Base-by-base conservation (phyloP, 257 asterid species). In the Forsythia suspensa region DNA sequence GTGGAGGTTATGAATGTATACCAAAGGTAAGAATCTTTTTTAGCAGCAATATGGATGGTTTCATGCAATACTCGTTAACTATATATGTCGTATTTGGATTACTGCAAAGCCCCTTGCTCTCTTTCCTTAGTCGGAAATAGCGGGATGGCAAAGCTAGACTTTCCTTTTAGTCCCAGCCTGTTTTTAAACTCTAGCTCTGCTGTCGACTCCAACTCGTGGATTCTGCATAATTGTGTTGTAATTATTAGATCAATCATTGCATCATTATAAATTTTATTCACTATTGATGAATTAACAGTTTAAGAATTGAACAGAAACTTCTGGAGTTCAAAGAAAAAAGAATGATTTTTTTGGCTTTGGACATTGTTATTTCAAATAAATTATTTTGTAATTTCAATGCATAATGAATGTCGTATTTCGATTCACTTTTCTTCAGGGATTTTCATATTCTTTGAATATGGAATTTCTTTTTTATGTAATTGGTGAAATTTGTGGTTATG, bases 1-100 rank as follows among this genome's bases (percentile, higher is more conserved):
- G 99, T 79, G 99, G 99, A 82, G 99, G 99, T 80, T 92, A 88
- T 81, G 95, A 96, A 87, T 94, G 98, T 77, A 80, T 94, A 74
- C 98, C 98, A 61, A 94, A 87, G 97, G 99, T 96, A 85, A 39
- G 21, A 20, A 63, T 72, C 63, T 42, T 65, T 29, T 52, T 20
- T 48, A 5, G 46, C 68, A 48, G 29, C 46, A 21, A 12, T 65
- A 21, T 24, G 10, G 29, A 48, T 15, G 36, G 44, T 55, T 55
- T 18, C 65, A 5, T 55, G 29, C 29, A 15, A 55, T 55, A 55
- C 24, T 12, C 13, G 18, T 55, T 55, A 55, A 55, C 65, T 6
- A 18, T 55, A 55, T 2, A n/a, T 18, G 9, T n/a, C 16, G 65
- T n/a, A 18, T 16, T 51, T 52, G 9, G 16, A 16, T 16, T 16